Percentiles rank a stretch among this genome's conserved stretches.
phyloP scores from a whole-genome alignment of 805 yeast species.

The Helenozyma baotianmanensis region DNA sequence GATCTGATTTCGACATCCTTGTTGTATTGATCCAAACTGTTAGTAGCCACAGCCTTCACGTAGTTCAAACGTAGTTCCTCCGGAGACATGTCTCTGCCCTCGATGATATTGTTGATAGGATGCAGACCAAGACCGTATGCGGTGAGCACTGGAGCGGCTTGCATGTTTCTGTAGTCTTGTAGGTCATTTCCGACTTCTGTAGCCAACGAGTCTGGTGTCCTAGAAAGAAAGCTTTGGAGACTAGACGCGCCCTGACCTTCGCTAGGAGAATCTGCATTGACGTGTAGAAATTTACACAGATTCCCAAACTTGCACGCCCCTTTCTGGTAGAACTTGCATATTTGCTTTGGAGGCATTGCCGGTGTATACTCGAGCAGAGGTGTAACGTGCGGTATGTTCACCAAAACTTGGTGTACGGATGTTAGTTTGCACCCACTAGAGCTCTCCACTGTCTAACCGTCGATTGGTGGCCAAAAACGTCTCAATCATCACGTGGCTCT shows the following conservation, averaged over 20 bases:
- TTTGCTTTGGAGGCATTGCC: constrained; percentile 3
- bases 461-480: constrained; percentile 13
- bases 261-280: constrained; percentile 1
- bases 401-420: constrained; percentile 7
- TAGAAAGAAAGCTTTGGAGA: constrained; percentile 7
- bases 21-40: constrained; percentile 35
- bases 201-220: constrained; percentile 11
- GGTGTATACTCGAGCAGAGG: background rate
- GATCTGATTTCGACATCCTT: constrained; percentile 29
- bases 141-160: constrained; percentile 33
- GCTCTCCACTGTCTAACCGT: constrained; percentile 1
- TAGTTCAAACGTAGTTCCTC: constrained; percentile 51
- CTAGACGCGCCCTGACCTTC: no score
- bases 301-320: constrained; percentile 27
- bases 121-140: constrained; percentile 48
- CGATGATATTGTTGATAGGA: constrained; percentile 44
- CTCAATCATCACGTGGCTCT: constrained; percentile 13
- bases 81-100: constrained; percentile 48
- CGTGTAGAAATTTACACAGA: constrained; percentile 24
- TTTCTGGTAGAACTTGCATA: constrained; percentile 21
- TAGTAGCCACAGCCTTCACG: constrained; percentile 36
- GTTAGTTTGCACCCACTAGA: background rate
- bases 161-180: constrained; percentile 18
- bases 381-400: constrained; percentile 1
- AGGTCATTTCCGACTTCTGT: constrained; percentile 21